A percentile compares a stretch with the other conserved stretches of the same genome.
Conservation (phyloP, 1,139 yeast species). For the Yamadazyma songkhlaensis region DNA sequence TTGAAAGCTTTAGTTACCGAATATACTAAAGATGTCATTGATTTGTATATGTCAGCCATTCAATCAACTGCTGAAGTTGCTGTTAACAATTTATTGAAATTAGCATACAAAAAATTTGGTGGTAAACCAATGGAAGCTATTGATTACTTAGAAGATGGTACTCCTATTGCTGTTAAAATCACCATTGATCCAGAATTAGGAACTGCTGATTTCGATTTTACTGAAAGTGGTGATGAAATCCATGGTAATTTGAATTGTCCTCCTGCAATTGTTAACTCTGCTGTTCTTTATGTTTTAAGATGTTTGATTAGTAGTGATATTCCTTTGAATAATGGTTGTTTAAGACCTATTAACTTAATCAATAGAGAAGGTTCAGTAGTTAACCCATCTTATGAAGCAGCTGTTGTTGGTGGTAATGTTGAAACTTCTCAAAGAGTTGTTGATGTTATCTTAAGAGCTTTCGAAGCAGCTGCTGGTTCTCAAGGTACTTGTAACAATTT, state of each 20-base stretch:
- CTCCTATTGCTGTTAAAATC: constrained; percentile 36
- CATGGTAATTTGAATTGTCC: constrained; percentile 47
- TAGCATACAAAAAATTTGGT: constrained; percentile 35
- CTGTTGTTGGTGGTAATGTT: constrained; percentile 89
- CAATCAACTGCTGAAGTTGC: constrained; percentile 43
- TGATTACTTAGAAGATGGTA: constrained; percentile 46
- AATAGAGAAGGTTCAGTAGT: constrained; percentile 71
- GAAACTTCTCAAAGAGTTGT: constrained; percentile 82
- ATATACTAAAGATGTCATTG: constrained; percentile 32
- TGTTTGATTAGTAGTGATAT: constrained; percentile 74
- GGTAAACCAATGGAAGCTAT: constrained; percentile 33
- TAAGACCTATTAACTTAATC: constrained; percentile 61
- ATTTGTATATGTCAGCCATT: constrained; percentile 42
- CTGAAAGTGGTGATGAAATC: constrained; percentile 41
- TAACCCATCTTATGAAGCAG: constrained; percentile 72
- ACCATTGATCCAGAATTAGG: constrained; percentile 34
- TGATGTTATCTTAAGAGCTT: constrained; percentile 74
- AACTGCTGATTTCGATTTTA: constrained; percentile 40
- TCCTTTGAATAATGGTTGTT: constrained; percentile 83
- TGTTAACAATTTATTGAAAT: constrained; percentile 35
- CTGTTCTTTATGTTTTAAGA: constrained; percentile 73
- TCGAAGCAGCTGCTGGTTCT: constrained; percentile 65
- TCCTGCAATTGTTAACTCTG: constrained; percentile 75
- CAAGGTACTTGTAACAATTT: constrained; percentile 51
- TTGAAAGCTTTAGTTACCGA: constrained; percentile 30